Conservation (phyloP, 257 asterid genomes). For the Rauvolfia tetraphylla region DNA sequence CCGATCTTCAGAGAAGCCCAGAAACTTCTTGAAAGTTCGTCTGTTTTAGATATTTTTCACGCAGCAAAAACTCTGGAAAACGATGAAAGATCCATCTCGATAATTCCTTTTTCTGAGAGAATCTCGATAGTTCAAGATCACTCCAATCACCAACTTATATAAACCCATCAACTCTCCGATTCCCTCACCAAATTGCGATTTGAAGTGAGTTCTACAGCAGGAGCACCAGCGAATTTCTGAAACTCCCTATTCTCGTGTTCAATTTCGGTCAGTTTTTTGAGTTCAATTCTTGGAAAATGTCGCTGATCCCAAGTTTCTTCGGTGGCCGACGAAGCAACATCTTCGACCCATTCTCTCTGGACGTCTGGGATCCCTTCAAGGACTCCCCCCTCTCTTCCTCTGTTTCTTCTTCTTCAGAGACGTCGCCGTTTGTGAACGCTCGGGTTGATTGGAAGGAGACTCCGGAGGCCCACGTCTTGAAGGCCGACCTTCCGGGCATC, state of each 20-base stretch:
- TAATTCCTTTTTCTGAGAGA: too few relatives aligned
- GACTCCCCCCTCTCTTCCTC: conserved; percentile 5
- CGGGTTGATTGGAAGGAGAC: conserved; percentile 27
- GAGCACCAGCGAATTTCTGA: not conserved
- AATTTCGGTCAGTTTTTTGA: not conserved
- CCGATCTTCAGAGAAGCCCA: too few relatives aligned
- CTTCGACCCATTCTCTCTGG: conserved; percentile 10
- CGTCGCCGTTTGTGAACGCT: conserved; percentile 3
- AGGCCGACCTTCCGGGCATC: conserved; percentile 22
- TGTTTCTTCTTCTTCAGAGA: not conserved
- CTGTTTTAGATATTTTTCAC: too few relatives aligned
- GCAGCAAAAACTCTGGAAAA: not conserved
- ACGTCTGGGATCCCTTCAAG: conserved; percentile 17
- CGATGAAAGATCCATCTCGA: not conserved
- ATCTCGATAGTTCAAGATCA: not conserved
- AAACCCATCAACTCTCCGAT: not conserved
- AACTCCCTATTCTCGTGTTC: too few relatives aligned
- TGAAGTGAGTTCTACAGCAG: too few relatives aligned
- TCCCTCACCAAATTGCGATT: too few relatives aligned
- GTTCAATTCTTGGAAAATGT: conserved; percentile 4
- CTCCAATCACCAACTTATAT: not conserved
- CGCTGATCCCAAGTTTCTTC: conserved; percentile 16
- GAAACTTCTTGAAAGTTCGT: not conserved
- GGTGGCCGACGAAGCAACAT: conserved; percentile 6
- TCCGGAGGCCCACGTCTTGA: conserved; percentile 20